Base-by-base conservation (phyloP, 345 rosid species). In the Boechera stricta region DNA sequence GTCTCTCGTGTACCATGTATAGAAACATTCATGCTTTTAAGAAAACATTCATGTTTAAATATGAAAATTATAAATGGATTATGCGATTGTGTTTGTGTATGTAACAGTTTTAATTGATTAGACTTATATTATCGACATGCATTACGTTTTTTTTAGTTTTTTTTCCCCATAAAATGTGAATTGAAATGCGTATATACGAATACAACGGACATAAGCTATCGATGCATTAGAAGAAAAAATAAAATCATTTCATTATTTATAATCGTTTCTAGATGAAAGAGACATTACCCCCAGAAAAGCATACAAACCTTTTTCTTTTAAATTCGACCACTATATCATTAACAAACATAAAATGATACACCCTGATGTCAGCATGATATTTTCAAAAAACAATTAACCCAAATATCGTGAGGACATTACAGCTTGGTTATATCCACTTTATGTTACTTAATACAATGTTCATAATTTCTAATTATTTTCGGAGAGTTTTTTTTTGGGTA, bases 241-340 rank as follows among this genome's bases (percentile, higher is more conserved):
- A 36, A 51, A 35, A 18, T 9, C 4, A 24, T 55, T 64, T 74
- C 64, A 44, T 74, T 32, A 21, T 38, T 8, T 64, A 55, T 18
- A 48, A 57, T 24, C 42, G 51, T 57, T 75, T 75, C 66, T 67
- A 67, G 73, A 75, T 36, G 73, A 75, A 47, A 67, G 42, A 28
- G 73, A 75, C 51, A 48, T 58, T 31, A 12, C 6, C 60, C 15
- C 10, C 29, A 4, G 5, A n/a, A 2, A 26, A 11, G 26, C n/a
- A 13, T 18, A 61, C 49, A 56, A 10, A 15, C 10, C 6, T 28
- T 57, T 75, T 57, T 13, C 2, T 47, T 24, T 57, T 26, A 13
- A 35, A 65, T 65, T 66, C 13, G 47, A 64, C 56, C 32, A 74
- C 57, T 65, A 38, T 15, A 54, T 24, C 10, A 74, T 57, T 56